Conservation (phyloP, 352 stramenopile species). For the Phytophthora cajani region DNA sequence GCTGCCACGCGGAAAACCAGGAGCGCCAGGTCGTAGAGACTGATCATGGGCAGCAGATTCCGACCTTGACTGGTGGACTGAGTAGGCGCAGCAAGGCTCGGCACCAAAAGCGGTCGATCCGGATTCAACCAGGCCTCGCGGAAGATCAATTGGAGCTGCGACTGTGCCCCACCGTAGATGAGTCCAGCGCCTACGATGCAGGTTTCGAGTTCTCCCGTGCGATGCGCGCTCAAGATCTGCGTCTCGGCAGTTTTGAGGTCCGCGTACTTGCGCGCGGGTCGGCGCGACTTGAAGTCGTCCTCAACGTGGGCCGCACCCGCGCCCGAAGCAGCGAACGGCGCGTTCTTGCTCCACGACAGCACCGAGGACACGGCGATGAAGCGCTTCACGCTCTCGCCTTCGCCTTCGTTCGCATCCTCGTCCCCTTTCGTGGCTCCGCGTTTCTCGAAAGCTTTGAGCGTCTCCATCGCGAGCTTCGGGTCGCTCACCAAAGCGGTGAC, state of each 20-base stretch:
- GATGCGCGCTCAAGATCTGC: constrained; percentile 78
- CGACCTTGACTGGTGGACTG: constrained; percentile 45
- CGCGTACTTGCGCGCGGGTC: constrained; percentile 69
- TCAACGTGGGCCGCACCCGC: constrained; percentile 55
- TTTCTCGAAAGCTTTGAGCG: constrained; percentile 75
- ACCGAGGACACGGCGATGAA: constrained; percentile 83
- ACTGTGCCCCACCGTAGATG: constrained; percentile 82
- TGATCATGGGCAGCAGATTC: constrained; percentile 87
- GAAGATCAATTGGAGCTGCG: constrained; percentile 68
- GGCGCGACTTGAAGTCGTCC: constrained; percentile 82
- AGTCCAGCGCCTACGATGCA: constrained; percentile 78
- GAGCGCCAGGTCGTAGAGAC: constrained; percentile 80
- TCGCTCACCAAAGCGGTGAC: constrained; percentile 61
- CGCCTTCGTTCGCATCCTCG: constrained; percentile 44
- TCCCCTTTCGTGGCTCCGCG: constrained; percentile 23
- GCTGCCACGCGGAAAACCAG: constrained; percentile 56
- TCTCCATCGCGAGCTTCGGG: constrained; percentile 64
- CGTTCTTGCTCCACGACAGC: constrained; percentile 83
- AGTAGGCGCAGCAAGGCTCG: constrained; percentile 41
- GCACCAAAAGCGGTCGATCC: constrained; percentile 58
- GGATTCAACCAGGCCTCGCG: constrained; percentile 79
- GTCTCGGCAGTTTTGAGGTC: constrained; percentile 87
- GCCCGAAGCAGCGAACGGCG: constrained; percentile 52
- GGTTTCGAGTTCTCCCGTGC: constrained; percentile 69
- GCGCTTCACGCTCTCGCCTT: constrained; percentile 50